Conservation (phyloP, 2,329 filamentous ascomycete genomes). For the Pochonia chlamydosporia region DNA sequence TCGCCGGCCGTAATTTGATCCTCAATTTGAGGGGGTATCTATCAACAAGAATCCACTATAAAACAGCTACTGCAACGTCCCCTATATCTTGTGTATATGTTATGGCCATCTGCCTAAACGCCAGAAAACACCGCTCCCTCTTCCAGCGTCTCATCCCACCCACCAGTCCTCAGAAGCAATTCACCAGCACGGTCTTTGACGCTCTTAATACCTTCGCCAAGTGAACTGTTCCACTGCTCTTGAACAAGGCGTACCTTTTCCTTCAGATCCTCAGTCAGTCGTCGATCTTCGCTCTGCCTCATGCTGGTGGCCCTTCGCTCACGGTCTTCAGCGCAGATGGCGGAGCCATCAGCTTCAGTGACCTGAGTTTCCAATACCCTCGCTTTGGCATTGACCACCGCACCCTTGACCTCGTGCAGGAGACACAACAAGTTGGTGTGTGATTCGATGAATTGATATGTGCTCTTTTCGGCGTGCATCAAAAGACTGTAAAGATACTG, state of each 20-base stretch:
- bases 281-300: conserved; percentile 59
- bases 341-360: conserved; percentile 28
- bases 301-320: conserved; percentile 46
- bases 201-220: conserved; percentile 69
- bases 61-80: neutral
- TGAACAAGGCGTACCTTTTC: conserved; percentile 90
- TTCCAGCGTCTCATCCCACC: conserved; percentile 77
- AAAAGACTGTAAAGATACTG: conserved; percentile 87
- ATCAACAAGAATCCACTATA: neutral
- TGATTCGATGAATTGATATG: conserved; percentile 93
- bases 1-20: conserved; percentile 1
- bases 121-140: conserved; percentile 44
- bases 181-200: conserved; percentile 70
- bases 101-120: conserved; percentile 22
- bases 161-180: conserved; percentile 71
- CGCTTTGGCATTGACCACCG: conserved; percentile 63
- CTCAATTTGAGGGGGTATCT: conserved; percentile 4
- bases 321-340: conserved; percentile 26
- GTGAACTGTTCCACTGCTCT: conserved; percentile 80
- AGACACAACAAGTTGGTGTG: conserved; percentile 89
- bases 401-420: conserved; percentile 82
- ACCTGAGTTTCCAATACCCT: conserved; percentile 63
- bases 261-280: conserved; percentile 80
- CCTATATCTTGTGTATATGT: neutral
- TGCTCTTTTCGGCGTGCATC: conserved; percentile 82